A percentile compares a stretch with the other conserved stretches of the same genome.
Conservation (phyloP, 192 early-diverging fungal genomes). For the Backusella westeae region DNA sequence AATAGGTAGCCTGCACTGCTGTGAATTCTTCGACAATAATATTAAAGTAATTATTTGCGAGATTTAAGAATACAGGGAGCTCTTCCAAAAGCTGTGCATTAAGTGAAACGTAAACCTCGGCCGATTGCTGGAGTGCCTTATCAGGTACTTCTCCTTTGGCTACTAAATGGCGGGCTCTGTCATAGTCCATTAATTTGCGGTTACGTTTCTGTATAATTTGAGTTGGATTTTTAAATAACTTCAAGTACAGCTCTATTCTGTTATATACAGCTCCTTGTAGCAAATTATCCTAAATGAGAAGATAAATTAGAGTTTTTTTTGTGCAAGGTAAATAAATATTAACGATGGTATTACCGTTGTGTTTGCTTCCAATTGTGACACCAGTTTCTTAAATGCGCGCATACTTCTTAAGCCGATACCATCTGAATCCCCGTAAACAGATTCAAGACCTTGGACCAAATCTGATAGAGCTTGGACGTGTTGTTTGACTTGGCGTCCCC, state of each 20-base stretch:
- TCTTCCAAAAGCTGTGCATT: constrained; percentile 74
- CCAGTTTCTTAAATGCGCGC: constrained; percentile 42
- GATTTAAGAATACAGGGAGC: constrained; percentile 59
- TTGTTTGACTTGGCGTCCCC: constrained; percentile 51
- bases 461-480: constrained; percentile 53
- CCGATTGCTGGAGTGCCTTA: constrained; percentile 63
- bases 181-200: constrained; percentile 71
- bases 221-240: constrained; percentile 57
- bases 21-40: constrained; percentile 55
- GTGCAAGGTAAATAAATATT: neutral
- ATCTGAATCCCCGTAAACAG: constrained; percentile 48
- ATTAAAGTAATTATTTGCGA: constrained; percentile 62
- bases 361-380: neutral
- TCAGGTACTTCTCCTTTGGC: constrained; percentile 62
- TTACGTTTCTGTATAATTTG: constrained; percentile 74
- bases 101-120: constrained; percentile 61
- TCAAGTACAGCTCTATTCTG: constrained; percentile 47
- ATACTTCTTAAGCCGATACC: constrained; percentile 31
- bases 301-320: neutral
- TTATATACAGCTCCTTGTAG: constrained; percentile 36
- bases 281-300: constrained; percentile 14
- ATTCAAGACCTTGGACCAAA: constrained; percentile 51
- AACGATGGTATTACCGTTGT: neutral
- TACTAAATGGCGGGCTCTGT: constrained; percentile 58
- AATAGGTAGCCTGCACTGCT: constrained; percentile 51